A percentile compares a stretch with the other conserved stretches of the same genome.
phyloP scores from a whole-genome alignment of 2,329 filamentous ascomycete genomes.

The Colletotrichum kahawae region DNA sequence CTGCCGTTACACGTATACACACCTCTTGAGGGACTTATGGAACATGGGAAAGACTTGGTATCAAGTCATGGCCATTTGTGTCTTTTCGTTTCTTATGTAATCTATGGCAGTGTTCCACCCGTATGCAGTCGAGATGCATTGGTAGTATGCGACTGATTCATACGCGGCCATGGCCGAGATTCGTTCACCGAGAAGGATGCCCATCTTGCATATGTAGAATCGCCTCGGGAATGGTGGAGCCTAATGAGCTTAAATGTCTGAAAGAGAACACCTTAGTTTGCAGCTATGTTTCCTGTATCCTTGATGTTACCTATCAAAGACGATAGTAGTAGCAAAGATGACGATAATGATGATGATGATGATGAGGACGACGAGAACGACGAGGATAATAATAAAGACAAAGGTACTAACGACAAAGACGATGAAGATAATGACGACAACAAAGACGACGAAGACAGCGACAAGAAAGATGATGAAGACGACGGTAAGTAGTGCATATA shows the following conservation, averaged over 20 bases:
- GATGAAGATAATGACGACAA: too few relatives aligned
- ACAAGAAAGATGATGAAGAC: too few relatives aligned
- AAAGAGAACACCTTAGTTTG: too few relatives aligned
- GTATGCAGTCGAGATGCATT: rapidly evolving
- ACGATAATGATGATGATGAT: too few relatives aligned
- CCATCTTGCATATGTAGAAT: rapidly evolving
- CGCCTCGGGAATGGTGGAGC: not conserved
- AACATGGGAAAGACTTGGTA: not conserved
- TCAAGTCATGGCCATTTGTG: not conserved
- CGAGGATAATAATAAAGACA: too few relatives aligned
- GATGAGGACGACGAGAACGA: too few relatives aligned
- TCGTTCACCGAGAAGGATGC: not conserved
- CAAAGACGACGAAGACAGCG: too few relatives aligned
- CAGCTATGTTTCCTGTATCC: too few relatives aligned
- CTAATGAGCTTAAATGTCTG: not conserved
- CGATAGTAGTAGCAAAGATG: too few relatives aligned
- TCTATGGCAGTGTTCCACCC: not conserved
- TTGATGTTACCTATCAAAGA: too few relatives aligned
- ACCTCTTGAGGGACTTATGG: not conserved
- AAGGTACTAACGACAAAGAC: too few relatives aligned
- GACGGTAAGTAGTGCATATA: too few relatives aligned
- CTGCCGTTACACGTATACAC: not conserved
- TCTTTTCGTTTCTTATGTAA: not conserved
- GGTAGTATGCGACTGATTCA: not conserved
- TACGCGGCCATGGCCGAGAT: not conserved